phyloP scores from a whole-genome alignment of 1,284 basidiomycete species.

The Irpex sp. region DNA sequence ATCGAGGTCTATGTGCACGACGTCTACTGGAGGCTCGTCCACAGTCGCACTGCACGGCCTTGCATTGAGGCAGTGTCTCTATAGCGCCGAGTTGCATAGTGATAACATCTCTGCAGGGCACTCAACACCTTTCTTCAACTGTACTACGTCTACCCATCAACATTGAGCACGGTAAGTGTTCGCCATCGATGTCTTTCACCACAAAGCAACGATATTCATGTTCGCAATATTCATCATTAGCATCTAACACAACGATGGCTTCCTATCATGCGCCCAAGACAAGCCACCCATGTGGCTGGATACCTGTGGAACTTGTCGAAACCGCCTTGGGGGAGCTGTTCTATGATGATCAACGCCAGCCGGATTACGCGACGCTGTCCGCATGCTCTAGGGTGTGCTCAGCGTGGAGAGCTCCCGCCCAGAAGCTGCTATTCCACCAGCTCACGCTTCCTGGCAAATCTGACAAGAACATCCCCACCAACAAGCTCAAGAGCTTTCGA shows the following conservation, averaged over 20 bases:
- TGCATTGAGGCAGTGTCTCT: no score
- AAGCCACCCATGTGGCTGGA: neutral
- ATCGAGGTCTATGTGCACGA: no score
- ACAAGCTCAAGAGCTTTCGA: conserved; percentile 3
- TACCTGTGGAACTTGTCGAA: conserved; percentile 41
- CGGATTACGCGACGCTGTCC: conserved; percentile 32
- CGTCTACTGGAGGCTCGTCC: no score
- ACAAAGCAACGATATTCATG: neutral
- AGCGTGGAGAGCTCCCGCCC: conserved; percentile 37
- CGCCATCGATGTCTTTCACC: neutral
- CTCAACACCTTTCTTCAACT: no score
- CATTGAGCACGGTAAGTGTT: neutral
- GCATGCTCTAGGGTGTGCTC: conserved; percentile 34
- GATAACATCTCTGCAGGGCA: no score
- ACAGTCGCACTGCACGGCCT: no score
- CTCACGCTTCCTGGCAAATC: conserved; percentile 14
- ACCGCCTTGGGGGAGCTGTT: conserved; percentile 37
- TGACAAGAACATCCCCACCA: neutral
- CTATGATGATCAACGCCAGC: conserved; percentile 25
- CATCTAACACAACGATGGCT: neutral
- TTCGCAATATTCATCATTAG: neutral
- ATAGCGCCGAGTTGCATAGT: no score
- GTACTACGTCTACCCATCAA: neutral
- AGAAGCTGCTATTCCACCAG: conserved; percentile 36
- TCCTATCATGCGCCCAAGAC: neutral